phyloP scores from a whole-genome alignment of 306 rosid species.

The Rosa chinensis region DNA sequence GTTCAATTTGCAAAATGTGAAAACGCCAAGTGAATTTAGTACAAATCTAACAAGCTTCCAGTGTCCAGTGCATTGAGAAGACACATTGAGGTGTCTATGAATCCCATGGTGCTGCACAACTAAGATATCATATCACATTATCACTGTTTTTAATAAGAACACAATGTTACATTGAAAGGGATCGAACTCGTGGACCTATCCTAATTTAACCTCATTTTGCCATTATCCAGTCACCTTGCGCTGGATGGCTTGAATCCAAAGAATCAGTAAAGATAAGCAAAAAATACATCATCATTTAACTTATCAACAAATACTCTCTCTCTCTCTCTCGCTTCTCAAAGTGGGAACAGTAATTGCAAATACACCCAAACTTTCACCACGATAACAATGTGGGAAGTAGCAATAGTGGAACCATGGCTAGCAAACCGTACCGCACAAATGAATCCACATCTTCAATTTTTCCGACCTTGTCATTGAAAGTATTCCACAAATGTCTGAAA shows the following conservation, averaged over 20 bases:
- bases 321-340: neutral
- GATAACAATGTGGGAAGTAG: conserved; percentile 58
- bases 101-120: neutral
- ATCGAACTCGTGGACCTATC: neutral
- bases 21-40: neutral
- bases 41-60: neutral
- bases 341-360: neutral
- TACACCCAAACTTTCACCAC: conserved; percentile 12
- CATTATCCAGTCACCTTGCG: neutral
- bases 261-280: neutral
- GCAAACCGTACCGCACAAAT: conserved; percentile 66
- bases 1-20: neutral
- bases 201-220: neutral
- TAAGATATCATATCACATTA: neutral
- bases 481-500: conserved; percentile 41
- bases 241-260: neutral
- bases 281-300: neutral
- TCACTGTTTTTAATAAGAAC: neutral
- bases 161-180: neutral
- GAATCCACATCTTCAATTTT: conserved; percentile 53
- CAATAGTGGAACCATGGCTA: conserved; percentile 62
- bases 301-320: neutral
- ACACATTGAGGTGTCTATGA: neutral
- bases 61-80: neutral
- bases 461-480: conserved; percentile 37